Evolutionary conservation across 257 asterid genomes (phyloP), one percentile per base, ranked within the genome.

Genomic region (Nicotiana knightiana): DNA sequence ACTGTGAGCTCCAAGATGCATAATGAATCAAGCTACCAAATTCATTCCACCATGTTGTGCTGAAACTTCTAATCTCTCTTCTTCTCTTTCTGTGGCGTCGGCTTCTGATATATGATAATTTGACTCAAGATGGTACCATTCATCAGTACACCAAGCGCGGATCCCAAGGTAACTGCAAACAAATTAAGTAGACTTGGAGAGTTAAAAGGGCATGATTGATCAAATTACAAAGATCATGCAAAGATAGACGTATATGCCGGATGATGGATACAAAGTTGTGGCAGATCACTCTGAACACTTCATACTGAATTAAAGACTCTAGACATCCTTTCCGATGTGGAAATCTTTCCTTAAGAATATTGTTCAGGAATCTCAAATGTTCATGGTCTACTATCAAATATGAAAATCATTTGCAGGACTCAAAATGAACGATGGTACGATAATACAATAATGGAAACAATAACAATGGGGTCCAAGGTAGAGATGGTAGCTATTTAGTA

Each of bases 121-220:
- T 96, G 99, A 71, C 97, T 88, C 85, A 96, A 87, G 86, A 96
- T 93, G 73, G 97, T 89, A 67, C 98, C 98, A 3, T 96, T 96
- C 3, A 96, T 96, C 89, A 89, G 51, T 76, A 93, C 82, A 67
- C 98, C 99, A 54, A 93, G 86, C 57, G 85, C 94, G 2, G 97
- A 96, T 68, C 98, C 98, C 92, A 92, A 9, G 82, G 93, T 85
- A 89, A 94, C 99, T 96, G 87, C 66, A 76, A 73, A 32, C 62
- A 83, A 65, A 77, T 70, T 63, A 78, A 86, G 77, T 81, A 80
- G 80, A 53, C 26, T 30, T 62, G 28, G 28, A 51, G 28, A 11
- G 65, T 85, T 24, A 73, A 30, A 30, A 18, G 9, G 81, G 68
- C 17, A 46, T 75, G 7, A 54, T 15, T 32, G n/a, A n/a, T 9